Evolutionary conservation across 1,284 basidiomycete species (phyloP).

Genomic region (Cryptococcus sp.): DNA sequence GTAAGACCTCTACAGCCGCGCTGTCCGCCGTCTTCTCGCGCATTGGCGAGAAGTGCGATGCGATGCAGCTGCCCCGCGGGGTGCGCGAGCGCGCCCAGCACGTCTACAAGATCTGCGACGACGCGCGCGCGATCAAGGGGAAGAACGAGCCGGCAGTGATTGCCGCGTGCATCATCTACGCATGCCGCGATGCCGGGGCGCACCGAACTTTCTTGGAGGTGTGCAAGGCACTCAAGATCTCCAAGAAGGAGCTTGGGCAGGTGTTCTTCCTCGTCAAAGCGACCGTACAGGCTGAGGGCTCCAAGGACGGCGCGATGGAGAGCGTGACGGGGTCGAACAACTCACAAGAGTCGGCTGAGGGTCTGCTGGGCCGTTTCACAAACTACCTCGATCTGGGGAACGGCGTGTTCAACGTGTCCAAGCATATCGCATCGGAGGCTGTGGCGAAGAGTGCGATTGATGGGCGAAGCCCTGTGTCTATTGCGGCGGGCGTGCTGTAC

Average conservation of each 20-base stretch:
- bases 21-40: conserved; percentile 88
- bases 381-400: conserved; percentile 61
- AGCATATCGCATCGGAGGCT: conserved; percentile 77
- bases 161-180: conserved; percentile 97
- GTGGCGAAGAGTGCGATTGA: conserved; percentile 83
- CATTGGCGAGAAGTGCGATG: conserved; percentile 92
- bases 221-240: conserved; percentile 85
- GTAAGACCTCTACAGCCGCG: conserved; percentile 79
- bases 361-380: conserved; percentile 86
- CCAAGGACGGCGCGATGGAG: conserved; percentile 9
- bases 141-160: conserved; percentile 87
- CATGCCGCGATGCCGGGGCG: conserved; percentile 89
- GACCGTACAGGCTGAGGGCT: conserved; percentile 20
- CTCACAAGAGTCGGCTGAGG: conserved; percentile 66
- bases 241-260: conserved; percentile 91
- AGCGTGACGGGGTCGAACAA: conserved; percentile 24
- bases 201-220: conserved; percentile 95
- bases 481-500: conserved; percentile 92
- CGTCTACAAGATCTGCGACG: conserved; percentile 92
- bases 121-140: conserved; percentile 83
- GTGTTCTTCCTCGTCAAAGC: conserved; percentile 66
- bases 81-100: conserved; percentile 75
- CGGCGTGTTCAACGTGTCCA: conserved; percentile 58
- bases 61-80: conserved; percentile 83
- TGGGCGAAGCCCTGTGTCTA: conserved; percentile 90